These are phyloP conservation scores for Tremella mesenterica DNA, from an alignment of 768 basidiomycete species.

Conservation along the genomic window DNA sequence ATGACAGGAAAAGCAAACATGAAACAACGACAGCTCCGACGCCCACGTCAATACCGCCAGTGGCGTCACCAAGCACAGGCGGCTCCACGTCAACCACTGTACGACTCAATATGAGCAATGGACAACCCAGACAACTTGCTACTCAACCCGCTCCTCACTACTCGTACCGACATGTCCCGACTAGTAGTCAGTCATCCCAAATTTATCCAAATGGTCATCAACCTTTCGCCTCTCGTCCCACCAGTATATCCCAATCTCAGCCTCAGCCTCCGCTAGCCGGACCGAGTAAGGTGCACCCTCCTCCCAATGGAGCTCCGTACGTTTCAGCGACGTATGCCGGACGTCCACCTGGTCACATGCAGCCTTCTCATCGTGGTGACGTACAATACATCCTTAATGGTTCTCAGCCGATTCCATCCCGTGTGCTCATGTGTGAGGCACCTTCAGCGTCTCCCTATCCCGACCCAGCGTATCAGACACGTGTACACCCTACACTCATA, in stretches of 20 bases:
- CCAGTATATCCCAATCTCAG: not conserved
- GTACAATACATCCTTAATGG: not conserved
- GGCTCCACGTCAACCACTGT: too few relatives aligned
- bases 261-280: constrained; percentile 1
- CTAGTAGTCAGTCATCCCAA: too few relatives aligned
- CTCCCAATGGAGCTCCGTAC: not conserved
- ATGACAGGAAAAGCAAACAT: not conserved
- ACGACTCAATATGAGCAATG: too few relatives aligned
- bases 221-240: not conserved
- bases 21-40: not conserved
- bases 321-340: not conserved
- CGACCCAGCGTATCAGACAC: too few relatives aligned
- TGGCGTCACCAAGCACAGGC: not conserved
- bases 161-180: too few relatives aligned
- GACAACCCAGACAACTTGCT: too few relatives aligned
- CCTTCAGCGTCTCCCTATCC: too few relatives aligned
- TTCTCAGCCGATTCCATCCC: not conserved
- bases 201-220: not conserved
- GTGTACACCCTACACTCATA: too few relatives aligned
- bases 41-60: not conserved
- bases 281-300: too few relatives aligned
- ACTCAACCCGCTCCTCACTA: too few relatives aligned
- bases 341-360: not conserved
- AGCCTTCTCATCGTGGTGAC: not conserved
- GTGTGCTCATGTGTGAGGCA: not conserved